Conservation (phyloP, 345 rosid genomes). For the Pugionium dolabratum region DNA sequence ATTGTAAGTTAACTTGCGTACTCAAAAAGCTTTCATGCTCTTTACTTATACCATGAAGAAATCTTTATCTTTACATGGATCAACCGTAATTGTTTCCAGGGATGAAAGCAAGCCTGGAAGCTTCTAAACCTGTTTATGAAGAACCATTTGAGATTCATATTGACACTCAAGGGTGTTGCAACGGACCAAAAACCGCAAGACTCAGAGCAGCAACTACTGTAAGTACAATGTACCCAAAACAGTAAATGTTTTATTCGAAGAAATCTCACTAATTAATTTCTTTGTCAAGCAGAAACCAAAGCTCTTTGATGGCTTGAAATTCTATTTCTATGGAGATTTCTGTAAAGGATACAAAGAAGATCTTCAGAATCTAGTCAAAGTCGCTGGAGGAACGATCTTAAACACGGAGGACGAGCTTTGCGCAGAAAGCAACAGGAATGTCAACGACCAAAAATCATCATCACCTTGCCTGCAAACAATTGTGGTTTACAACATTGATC, state of each 20-base stretch:
- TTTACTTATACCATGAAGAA: background rate
- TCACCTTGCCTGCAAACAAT: slow-evolving; percentile 11
- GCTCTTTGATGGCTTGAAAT: slow-evolving; percentile 62
- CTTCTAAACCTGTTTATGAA: slow-evolving; percentile 52
- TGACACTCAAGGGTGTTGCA: slow-evolving; percentile 67
- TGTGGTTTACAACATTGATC: slow-evolving; percentile 69
- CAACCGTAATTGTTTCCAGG: slow-evolving; percentile 46
- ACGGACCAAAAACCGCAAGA: slow-evolving; percentile 80
- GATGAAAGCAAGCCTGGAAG: slow-evolving; percentile 75
- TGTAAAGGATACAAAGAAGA: slow-evolving; percentile 59
- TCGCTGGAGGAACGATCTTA: slow-evolving; percentile 66
- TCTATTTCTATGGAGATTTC: slow-evolving; percentile 67
- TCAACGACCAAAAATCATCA: slow-evolving; percentile 21
- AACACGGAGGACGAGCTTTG: slow-evolving; percentile 47
- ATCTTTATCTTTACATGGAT: background rate
- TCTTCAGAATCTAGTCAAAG: slow-evolving; percentile 57
- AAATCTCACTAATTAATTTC: slow-evolving; percentile 5
- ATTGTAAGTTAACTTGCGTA: slow-evolving; percentile 54
- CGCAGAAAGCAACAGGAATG: slow-evolving; percentile 26
- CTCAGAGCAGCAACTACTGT: slow-evolving; percentile 58
- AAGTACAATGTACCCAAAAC: slow-evolving; percentile 19
- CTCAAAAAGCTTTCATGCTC: background rate
- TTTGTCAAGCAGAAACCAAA: slow-evolving; percentile 59
- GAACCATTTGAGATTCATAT: slow-evolving; percentile 69
- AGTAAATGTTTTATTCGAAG: background rate